Conservation (phyloP, 768 basidiomycete species). For the Leucogyrophana mollusca region DNA sequence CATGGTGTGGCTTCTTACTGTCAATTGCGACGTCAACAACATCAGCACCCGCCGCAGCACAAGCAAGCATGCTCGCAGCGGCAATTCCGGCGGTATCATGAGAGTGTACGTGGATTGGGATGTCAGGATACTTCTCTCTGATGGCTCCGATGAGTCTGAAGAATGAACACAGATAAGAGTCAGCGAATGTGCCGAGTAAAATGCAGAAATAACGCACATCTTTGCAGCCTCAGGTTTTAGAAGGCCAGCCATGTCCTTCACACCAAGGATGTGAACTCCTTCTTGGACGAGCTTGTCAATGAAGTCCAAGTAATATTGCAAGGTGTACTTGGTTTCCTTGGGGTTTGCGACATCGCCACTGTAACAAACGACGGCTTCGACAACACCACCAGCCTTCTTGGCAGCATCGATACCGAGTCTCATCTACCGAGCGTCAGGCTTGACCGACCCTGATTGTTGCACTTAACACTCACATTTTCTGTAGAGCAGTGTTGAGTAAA, state of each 20-base stretch:
- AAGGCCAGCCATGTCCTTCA: conserved; percentile 99
- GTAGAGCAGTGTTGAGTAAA: conserved; percentile 5
- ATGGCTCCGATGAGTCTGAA: conserved; percentile 88
- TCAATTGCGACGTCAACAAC: conserved; percentile 98
- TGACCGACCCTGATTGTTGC: background rate
- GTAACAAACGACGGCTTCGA: conserved; percentile 97
- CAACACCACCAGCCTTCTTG: conserved; percentile 98
- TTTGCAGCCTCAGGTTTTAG: conserved; percentile 94
- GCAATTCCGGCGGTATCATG: conserved; percentile 99
- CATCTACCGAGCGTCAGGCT: conserved; percentile 57
- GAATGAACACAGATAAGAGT: conserved; percentile 3
- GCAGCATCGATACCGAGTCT: conserved; percentile 98
- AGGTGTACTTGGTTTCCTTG: conserved; percentile 95
- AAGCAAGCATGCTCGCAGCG: conserved; percentile 94
- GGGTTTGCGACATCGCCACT: conserved; percentile 95
- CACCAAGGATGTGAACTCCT: conserved; percentile 94
- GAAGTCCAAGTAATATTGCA: conserved; percentile 97
- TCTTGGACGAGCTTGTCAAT: conserved; percentile 89
- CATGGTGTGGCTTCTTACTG: conserved; percentile 52
- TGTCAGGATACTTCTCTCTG: conserved; percentile 92
- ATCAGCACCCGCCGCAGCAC: conserved; percentile 96
- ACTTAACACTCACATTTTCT: conserved; percentile 67
- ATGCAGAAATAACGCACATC: conserved; percentile 50
- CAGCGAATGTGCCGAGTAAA: conserved; percentile 1
- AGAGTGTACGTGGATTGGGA: conserved; percentile 99